A percentile compares a stretch with the other conserved stretches of the same genome.
These are phyloP conservation scores for Maudiozyma turicensis DNA, from an alignment of 805 yeast species.

Conservation along the genomic window DNA sequence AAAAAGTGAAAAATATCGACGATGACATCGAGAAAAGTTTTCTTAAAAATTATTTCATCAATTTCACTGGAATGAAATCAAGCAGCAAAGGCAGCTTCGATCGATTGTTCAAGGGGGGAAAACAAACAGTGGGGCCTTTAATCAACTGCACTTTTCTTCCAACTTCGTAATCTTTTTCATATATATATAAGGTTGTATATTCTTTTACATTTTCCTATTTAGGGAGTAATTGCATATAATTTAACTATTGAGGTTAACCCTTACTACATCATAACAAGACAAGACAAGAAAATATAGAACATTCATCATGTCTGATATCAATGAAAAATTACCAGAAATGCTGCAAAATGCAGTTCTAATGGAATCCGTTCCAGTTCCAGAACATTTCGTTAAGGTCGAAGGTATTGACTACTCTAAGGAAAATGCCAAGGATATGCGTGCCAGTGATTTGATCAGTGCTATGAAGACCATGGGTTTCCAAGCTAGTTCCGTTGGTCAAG, in stretches of 20 bases:
- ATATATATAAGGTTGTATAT: too few species aligned
- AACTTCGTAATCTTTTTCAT: too few species aligned
- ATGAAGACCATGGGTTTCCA: constrained; percentile 98
- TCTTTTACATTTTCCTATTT: too few species aligned
- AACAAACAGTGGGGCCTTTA: too few species aligned
- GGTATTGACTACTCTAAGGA: constrained; percentile 87
- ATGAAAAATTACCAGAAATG: constrained; percentile 47
- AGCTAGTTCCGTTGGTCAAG: constrained; percentile 75
- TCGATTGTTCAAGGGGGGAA: too few species aligned
- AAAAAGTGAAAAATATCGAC: too few species aligned
- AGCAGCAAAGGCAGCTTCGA: too few species aligned
- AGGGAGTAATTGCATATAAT: too few species aligned
- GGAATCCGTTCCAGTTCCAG: constrained; percentile 79
- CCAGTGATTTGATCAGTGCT: constrained; percentile 64
- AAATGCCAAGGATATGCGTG: constrained; percentile 65
- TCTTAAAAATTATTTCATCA: too few species aligned
- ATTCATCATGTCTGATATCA: constrained; percentile 16
- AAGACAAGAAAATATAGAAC: background rate
- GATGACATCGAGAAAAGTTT: too few species aligned
- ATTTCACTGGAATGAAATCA: too few species aligned
- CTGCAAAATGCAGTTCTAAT: constrained; percentile 89
- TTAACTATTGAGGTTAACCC: background rate
- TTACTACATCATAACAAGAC: background rate
- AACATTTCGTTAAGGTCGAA: constrained; percentile 61
- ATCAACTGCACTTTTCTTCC: too few species aligned